Conservation (phyloP, 345 rosid genomes). For the Euphorbia lathyris region DNA sequence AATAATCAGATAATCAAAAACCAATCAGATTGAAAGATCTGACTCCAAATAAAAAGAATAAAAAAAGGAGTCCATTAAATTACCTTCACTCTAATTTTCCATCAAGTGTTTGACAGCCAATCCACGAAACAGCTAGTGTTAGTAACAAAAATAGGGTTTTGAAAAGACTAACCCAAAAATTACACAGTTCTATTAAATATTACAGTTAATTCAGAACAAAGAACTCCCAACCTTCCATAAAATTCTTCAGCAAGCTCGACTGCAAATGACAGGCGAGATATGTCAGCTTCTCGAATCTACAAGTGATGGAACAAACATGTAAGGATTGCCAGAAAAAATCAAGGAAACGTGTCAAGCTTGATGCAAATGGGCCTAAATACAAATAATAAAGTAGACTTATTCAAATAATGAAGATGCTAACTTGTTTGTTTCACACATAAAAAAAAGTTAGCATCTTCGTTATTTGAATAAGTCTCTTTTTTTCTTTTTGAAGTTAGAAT, state of each 20-base stretch:
- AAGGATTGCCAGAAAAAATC: conserved; percentile 8
- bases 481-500: not conserved
- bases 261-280: conserved; percentile 96
- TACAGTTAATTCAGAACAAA: conserved; percentile 11
- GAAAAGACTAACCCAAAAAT: conserved; percentile 5
- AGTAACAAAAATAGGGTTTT: conserved; percentile 6
- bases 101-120: conserved; percentile 33
- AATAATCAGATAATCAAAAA: conserved; percentile 24
- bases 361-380: not conserved
- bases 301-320: conserved; percentile 15
- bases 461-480: not conserved
- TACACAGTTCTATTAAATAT: conserved; percentile 13
- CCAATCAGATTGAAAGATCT: conserved; percentile 4
- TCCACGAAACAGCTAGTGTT: conserved; percentile 41
- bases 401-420: too few relatives aligned
- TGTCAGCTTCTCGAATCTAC: conserved; percentile 98
- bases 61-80: conserved; percentile 25
- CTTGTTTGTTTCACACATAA: not conserved
- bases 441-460: not conserved
- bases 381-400: too few relatives aligned
- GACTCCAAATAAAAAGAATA: conserved; percentile 13
- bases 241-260: conserved; percentile 99
- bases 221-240: conserved; percentile 78
- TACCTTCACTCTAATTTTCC: conserved; percentile 88
- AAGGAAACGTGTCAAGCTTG: conserved; percentile 9